A percentile compares a stretch with the other conserved stretches of the same genome.
phyloP scores from a whole-genome alignment of 306 rosid genomes.

The Rubus parviflorus region DNA sequence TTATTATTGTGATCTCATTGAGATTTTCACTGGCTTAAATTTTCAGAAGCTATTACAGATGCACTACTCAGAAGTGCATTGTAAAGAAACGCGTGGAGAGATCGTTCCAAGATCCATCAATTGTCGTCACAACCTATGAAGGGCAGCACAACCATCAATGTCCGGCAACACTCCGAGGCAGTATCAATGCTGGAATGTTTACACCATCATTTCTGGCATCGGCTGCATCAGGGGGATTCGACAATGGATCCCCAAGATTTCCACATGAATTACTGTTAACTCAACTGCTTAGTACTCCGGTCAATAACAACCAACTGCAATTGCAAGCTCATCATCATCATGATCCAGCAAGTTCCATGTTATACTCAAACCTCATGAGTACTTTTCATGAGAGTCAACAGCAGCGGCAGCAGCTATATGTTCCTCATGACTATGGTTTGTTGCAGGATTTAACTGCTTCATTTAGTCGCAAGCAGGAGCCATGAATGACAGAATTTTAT shows the following conservation, averaged over 20 bases:
- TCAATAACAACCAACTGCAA: slow-evolving; percentile 26
- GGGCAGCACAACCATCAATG: slow-evolving; percentile 87
- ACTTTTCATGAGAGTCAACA: slow-evolving; percentile 33
- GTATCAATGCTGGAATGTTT: slow-evolving; percentile 48
- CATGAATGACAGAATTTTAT: slow-evolving; percentile 15
- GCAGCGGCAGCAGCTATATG: slow-evolving; percentile 44
- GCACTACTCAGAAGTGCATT: slow-evolving; percentile 73
- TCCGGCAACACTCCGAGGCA: slow-evolving; percentile 74
- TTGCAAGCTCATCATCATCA: slow-evolving; percentile 24
- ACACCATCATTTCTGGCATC: slow-evolving; percentile 49
- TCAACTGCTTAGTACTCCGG: slow-evolving; percentile 54
- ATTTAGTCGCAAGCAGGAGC: slow-evolving; percentile 48
- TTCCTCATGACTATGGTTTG: slow-evolving; percentile 47
- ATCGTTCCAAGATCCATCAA: slow-evolving; percentile 68
- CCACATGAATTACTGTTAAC: slow-evolving; percentile 62
- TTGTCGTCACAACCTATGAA: slow-evolving; percentile 85
- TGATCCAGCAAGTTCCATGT: slow-evolving; percentile 33
- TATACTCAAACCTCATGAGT: slow-evolving; percentile 42
- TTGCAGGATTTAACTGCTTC: slow-evolving; percentile 70
- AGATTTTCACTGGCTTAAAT: not conserved
- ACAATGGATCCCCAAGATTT: slow-evolving; percentile 25
- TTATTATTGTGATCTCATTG: not conserved
- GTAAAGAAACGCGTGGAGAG: slow-evolving; percentile 91
- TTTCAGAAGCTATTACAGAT: slow-evolving; percentile 84
- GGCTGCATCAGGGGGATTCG: slow-evolving; percentile 19